A percentile compares a stretch with the other conserved stretches of the same genome.
Conservation (phyloP, 1,284 basidiomycete species). For the Sanghuangporus baumii region DNA sequence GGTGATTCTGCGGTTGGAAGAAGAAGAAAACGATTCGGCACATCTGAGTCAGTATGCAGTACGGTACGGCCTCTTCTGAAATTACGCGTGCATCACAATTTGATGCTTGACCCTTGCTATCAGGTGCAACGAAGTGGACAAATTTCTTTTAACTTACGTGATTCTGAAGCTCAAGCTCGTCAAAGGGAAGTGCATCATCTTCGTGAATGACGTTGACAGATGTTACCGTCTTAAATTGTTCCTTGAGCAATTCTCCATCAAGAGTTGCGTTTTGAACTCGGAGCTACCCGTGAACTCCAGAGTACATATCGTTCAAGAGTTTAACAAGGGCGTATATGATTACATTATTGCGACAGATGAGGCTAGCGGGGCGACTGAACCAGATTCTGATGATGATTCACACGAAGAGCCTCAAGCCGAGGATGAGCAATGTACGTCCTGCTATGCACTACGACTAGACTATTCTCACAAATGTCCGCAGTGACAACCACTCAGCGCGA, state of each 20-base stretch:
- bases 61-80: conserved; percentile 36
- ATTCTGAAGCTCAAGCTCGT: conserved; percentile 93
- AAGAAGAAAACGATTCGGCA: conserved; percentile 73
- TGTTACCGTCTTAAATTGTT: conserved; percentile 95
- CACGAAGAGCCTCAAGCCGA: conserved; percentile 35
- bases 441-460: neutral
- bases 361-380: conserved; percentile 49
- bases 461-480: conserved; percentile 22
- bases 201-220: conserved; percentile 96
- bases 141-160: conserved; percentile 92
- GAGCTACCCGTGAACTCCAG: conserved; percentile 95
- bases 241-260: conserved; percentile 96
- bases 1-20: conserved; percentile 84
- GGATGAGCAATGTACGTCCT: conserved; percentile 33
- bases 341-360: conserved; percentile 99
- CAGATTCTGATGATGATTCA: conserved; percentile 41
- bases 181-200: conserved; percentile 94
- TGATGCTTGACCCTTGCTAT: neutral
- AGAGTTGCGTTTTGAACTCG: conserved; percentile 93
- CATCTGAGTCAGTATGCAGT: conserved; percentile 86
- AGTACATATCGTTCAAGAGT: conserved; percentile 97
- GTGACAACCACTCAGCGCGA: conserved; percentile 56
- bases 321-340: conserved; percentile 98
- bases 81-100: neutral
- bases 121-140: conserved; percentile 90